Evolutionary conservation across 345 rosid genomes (phyloP).

Genomic region (Populus deltoides): DNA sequence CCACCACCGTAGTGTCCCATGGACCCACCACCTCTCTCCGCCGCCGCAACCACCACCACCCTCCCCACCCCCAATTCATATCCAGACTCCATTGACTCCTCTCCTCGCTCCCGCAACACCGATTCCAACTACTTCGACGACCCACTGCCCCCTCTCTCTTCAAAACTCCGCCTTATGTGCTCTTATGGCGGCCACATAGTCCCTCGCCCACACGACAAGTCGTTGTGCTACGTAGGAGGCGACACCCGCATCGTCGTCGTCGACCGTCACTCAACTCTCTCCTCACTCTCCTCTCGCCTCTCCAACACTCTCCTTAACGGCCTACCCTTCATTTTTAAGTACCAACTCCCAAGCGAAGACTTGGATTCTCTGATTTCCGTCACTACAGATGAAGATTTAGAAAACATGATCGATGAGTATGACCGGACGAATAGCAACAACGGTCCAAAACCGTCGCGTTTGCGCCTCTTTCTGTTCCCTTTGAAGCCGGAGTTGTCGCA

Average conservation of each 20-base stretch:
- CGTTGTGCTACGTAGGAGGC: constrained; percentile 81
- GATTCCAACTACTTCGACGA: constrained; percentile 59
- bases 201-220: constrained; percentile 89
- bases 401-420: constrained; percentile 94
- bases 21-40: constrained; percentile 19
- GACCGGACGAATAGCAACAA: constrained; percentile 57
- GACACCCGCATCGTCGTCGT: constrained; percentile 86
- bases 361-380: constrained; percentile 89
- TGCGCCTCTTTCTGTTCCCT: constrained; percentile 74
- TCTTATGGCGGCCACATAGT: constrained; percentile 88
- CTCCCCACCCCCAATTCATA: constrained; percentile 22
- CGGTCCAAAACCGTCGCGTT: constrained; percentile 50
- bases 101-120: constrained; percentile 82
- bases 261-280: constrained; percentile 63
- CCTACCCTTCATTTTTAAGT: constrained; percentile 71
- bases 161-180: constrained; percentile 89
- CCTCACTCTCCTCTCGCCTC: constrained; percentile 54
- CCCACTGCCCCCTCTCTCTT: constrained; percentile 35
- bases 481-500: constrained; percentile 66
- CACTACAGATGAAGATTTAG: constrained; percentile 90
- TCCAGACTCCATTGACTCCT: constrained; percentile 63
- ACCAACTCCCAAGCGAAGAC: constrained; percentile 92
- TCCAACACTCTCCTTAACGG: constrained; percentile 61
- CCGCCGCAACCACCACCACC: constrained; percentile 22
- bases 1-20: constrained; percentile 23